These are phyloP conservation scores for Pouteria campechiana DNA, from an alignment of 179 eudicot genomes.

Conservation along the genomic window DNA sequence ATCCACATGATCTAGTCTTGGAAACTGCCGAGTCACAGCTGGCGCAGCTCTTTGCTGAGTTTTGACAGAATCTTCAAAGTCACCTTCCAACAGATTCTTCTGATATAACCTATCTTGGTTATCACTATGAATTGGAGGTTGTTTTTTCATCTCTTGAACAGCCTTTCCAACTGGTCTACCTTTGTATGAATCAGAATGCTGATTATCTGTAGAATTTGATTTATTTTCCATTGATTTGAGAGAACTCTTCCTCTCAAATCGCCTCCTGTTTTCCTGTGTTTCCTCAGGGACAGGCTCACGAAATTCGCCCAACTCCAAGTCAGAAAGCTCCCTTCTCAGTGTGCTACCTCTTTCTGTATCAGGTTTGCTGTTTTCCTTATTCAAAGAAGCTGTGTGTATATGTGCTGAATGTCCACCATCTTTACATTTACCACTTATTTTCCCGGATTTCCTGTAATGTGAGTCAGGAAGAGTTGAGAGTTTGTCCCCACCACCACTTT, in stretches of 20 bases:
- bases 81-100: conserved; percentile 32
- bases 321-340: conserved; percentile 77
- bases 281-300: conserved; percentile 68
- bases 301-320: conserved; percentile 90
- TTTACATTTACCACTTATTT: conserved; percentile 23
- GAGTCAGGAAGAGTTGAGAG: conserved; percentile 14
- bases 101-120: conserved; percentile 25
- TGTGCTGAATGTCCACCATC: conserved; percentile 21
- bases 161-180: conserved; percentile 35
- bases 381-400: conserved; percentile 12
- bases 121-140: conserved; percentile 23
- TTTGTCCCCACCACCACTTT: conserved; percentile 25
- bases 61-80: conserved; percentile 32
- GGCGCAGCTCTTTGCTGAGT: conserved; percentile 17
- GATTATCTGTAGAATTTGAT: conserved; percentile 31
- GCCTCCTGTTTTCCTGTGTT: conserved; percentile 25
- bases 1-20: conserved; percentile 25
- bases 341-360: conserved; percentile 15
- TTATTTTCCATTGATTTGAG: conserved; percentile 46
- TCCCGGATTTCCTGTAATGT: conserved; percentile 25
- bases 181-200: conserved; percentile 34
- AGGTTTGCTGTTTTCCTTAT: conserved; percentile 20
- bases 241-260: conserved; percentile 51
- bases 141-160: conserved; percentile 22
- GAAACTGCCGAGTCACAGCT: conserved; percentile 22